These are phyloP conservation scores for Russula sp. DNA, from an alignment of 768 basidiomycete species.

Conservation along the genomic window DNA sequence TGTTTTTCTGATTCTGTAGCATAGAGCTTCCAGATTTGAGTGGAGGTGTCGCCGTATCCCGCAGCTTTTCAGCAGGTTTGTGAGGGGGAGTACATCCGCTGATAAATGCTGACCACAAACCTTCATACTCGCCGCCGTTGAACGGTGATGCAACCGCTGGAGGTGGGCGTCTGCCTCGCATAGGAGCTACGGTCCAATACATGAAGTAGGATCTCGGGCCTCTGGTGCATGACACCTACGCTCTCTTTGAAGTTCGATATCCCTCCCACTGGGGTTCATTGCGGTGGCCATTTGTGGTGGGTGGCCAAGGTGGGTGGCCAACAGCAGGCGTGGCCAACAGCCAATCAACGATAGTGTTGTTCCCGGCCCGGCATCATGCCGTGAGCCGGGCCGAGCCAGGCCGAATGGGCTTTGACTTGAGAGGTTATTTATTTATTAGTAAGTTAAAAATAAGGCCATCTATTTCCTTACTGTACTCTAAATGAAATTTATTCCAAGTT, in stretches of 20 bases:
- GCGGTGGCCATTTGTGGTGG: too few relatives aligned
- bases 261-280: neutral
- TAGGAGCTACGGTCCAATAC: neutral
- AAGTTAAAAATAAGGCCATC: too few relatives aligned
- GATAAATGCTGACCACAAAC: neutral
- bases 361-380: too few relatives aligned
- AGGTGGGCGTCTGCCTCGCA: neutral
- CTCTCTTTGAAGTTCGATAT: neutral
- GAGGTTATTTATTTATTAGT: too few relatives aligned
- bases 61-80: neutral
- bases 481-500: too few relatives aligned
- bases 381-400: too few relatives aligned
- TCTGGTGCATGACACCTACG: neutral
- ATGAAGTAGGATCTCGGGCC: neutral
- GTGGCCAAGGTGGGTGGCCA: too few relatives aligned
- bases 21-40: slow-evolving; percentile 11
- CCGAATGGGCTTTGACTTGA: too few relatives aligned
- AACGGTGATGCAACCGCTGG: too few relatives aligned
- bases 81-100: neutral
- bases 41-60: neutral
- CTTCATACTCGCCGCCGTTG: neutral
- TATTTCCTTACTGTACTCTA: too few relatives aligned
- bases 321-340: too few relatives aligned
- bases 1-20: slow-evolving; percentile 9
- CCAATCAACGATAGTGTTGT: too few relatives aligned